Evolutionary conservation across 306 rosid species (phyloP), one percentile per base, ranked within the genome.

Genomic region (Cucurbita maxima): DNA sequence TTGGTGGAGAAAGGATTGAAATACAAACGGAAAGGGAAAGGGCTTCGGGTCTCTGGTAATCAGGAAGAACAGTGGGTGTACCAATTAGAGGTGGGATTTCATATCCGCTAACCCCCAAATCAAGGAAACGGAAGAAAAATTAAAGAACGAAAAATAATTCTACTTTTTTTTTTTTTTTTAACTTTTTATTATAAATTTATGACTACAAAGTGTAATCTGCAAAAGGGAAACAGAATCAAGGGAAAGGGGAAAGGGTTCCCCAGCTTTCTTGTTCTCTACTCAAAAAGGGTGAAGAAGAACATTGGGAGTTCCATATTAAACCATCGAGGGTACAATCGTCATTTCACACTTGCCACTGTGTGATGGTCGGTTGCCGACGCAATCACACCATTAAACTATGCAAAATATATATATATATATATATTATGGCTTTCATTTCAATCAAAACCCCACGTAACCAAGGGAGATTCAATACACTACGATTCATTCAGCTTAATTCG

Each of bases 361-460:
- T 43, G 18, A 41, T 45, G 57, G 73, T 68, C 73, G 73, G 73
- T 68, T 18, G 56, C 73, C 73, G 73, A 68, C 56, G 20, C 38
- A 22, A 36, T 57, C 37, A 58, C 9, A 58, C 0, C 13, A 58
- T 5, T 62, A 10, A 37, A 15, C 36, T 30, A 13, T 37, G 2
- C 3, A 58, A 3, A 2, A 25, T 34, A 4, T 11, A 8, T 7
- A 50, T 25, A 48, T 48, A 10, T 13, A 30, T 36, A 3, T 7
- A 1, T 3, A 7, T 18, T 54, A n/a, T 58, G 51, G 51, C 40
- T 63, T 63, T 5, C 71, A 63, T 63, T 40, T 63, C 6, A 63
- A 63, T 63, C 71, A 30, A 30, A 30, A 30, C 34, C 71, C 5
- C 71, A 64, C 9, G 34, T 2, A 30, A 2, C 3, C 3, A 30